Evolutionary conservation across 257 asterid species (phyloP), one percentile per base, ranked within the genome.

Genomic region (Jacaranda mimosifolia): DNA sequence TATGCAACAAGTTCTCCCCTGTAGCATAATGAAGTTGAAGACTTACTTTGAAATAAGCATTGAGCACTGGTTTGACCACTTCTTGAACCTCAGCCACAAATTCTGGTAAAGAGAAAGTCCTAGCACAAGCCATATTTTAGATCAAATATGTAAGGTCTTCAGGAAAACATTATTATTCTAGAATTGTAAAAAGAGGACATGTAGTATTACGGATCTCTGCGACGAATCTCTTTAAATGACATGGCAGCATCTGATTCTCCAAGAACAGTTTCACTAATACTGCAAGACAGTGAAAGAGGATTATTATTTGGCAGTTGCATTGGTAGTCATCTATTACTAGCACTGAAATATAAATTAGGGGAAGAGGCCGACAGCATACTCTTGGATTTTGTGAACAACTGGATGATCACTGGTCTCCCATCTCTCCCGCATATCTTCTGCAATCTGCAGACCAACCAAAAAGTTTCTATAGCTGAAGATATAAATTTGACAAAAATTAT

Each of bases 331-430:
- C 72, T 52, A 21, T 32, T 35, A 51, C 19, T 9, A 39, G 6
- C 36, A 66, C 17, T 38, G 52, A 59, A 36, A 71, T 48, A 26
- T 40, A 73, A 64, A 9, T 42, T 9, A 38, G 67, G 38, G 53
- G 68, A 21, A 11, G 53, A 75, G 42, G 68, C 53, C n/a, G 13
- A 45, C 19, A 10, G 68, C 86, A 45, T 88, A 96, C 99, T 92
- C 97, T 73, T 96, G 98, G 72, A 96, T 89, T 88, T 96, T 96
- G 89, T 90, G 91, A 81, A 96, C 98, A 66, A 90, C 87, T 72
- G 97, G 98, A 86, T 90, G 91, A 83, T 96, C 99, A 79, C 97
- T 93, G 13, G 98, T 93, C 75, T 96, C 98, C 97, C 98, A 96
- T 81, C 91, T 91, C 91, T 91, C 99, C 69, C 92, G 86, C 87